Percentiles rank a stretch among this genome's conserved stretches.
These are phyloP conservation scores for Fusarium zealandicum DNA, from an alignment of 2,329 filamentous ascomycete species.

Conservation along the genomic window DNA sequence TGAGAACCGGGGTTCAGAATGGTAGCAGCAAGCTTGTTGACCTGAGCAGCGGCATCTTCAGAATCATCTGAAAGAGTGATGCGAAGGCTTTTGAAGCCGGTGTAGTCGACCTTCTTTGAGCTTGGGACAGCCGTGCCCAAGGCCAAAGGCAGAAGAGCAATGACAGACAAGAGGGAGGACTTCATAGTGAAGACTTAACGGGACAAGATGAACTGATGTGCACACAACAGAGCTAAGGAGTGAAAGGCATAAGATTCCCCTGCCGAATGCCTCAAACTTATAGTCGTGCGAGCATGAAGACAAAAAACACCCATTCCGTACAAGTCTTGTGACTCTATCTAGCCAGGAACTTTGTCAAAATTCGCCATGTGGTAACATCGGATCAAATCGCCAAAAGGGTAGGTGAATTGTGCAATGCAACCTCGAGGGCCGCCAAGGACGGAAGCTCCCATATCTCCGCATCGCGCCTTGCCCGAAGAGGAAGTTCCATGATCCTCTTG, in stretches of 20 bases:
- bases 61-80: conserved; percentile 21
- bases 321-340: neutral
- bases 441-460: conserved; percentile 30
- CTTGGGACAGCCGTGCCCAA: conserved; percentile 17
- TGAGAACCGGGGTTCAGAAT: conserved; percentile 24
- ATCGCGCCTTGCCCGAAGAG: conserved; percentile 21
- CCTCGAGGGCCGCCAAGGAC: conserved; percentile 17
- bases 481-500: conserved; percentile 10
- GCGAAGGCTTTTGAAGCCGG: conserved; percentile 31
- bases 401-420: conserved; percentile 29
- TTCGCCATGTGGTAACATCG: conserved; percentile 17
- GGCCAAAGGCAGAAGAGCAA: conserved; percentile 20
- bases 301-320: neutral
- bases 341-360: conserved; percentile 22
- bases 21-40: conserved; percentile 27
- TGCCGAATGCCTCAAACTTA: no score
- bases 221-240: no score
- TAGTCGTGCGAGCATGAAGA: conserved; percentile 2
- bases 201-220: no score
- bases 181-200: conserved; percentile 1
- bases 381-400: conserved; percentile 23
- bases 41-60: conserved; percentile 7
- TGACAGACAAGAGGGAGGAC: conserved; percentile 5
- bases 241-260: no score
- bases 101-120: conserved; percentile 33